Percentiles rank a stretch among this genome's conserved stretches.
These are phyloP conservation scores for Fraxinus albicans DNA, from an alignment of 305 asterid species.

Conservation along the genomic window DNA sequence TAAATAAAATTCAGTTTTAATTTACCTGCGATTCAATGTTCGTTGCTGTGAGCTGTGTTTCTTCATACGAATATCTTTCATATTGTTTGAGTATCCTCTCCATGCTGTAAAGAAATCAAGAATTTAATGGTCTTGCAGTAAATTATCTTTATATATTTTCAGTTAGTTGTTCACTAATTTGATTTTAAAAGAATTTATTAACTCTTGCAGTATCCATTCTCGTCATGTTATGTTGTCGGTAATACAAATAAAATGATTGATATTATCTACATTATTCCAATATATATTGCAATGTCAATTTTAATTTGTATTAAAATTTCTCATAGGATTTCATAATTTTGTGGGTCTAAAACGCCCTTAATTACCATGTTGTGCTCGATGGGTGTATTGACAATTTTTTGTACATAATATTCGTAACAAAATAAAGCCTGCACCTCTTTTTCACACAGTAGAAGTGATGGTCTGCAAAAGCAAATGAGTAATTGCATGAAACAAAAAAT, in stretches of 20 bases:
- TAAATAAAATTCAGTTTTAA: background rate
- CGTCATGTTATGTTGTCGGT: background rate
- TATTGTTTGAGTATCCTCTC: slow-evolving; percentile 75
- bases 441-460: background rate
- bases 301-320: too few relatives aligned
- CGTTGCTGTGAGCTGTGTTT: slow-evolving; percentile 50
- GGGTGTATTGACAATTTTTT: background rate
- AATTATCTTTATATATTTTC: too few relatives aligned
- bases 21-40: slow-evolving; percentile 52
- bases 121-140: background rate
- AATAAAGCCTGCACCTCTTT: background rate
- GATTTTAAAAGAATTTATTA: background rate
- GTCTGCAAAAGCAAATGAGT: background rate
- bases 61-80: slow-evolving; percentile 62
- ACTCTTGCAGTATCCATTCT: background rate
- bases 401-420: background rate
- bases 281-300: background rate
- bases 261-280: too few relatives aligned
- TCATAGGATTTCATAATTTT: too few relatives aligned
- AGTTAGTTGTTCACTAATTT: background rate
- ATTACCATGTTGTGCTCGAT: background rate
- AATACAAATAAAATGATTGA: background rate
- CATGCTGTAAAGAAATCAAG: slow-evolving; percentile 51
- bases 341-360: background rate
- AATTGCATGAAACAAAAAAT: background rate